These are phyloP conservation scores for Beauveria sp. DNA, from an alignment of 2,329 filamentous ascomycete genomes.

Conservation along the genomic window DNA sequence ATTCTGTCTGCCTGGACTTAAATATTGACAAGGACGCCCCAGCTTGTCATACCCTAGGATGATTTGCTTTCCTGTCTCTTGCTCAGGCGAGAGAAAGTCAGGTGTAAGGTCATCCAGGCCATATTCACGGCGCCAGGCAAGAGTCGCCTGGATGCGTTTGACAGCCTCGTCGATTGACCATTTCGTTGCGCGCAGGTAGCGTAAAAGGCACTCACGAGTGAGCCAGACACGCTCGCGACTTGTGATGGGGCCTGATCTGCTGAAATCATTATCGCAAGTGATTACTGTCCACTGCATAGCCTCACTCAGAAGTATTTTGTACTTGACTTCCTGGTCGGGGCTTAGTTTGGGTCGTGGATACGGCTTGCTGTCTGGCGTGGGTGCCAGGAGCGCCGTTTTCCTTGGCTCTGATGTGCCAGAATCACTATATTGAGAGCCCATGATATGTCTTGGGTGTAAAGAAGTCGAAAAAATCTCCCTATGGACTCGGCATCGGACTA, in stretches of 20 bases:
- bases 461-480: too few relatives aligned
- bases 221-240: constrained; percentile 84
- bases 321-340: constrained; percentile 73
- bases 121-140: constrained; percentile 88
- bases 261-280: constrained; percentile 46
- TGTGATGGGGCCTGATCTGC: constrained; percentile 55
- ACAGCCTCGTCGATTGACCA: constrained; percentile 72
- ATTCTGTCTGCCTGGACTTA: constrained; percentile 87
- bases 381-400: constrained; percentile 50
- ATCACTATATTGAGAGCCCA: neutral
- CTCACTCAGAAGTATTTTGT: constrained; percentile 64
- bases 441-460: neutral
- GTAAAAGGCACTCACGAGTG: constrained; percentile 82
- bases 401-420: constrained; percentile 17
- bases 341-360: constrained; percentile 54
- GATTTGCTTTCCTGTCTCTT: constrained; percentile 94
- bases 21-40: constrained; percentile 78
- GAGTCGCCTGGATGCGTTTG: constrained; percentile 70
- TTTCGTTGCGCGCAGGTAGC: constrained; percentile 89
- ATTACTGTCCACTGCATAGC: constrained; percentile 66
- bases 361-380: constrained; percentile 51
- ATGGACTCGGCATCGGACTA: too few relatives aligned
- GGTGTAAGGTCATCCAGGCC: constrained; percentile 70
- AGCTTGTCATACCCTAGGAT: constrained; percentile 81
- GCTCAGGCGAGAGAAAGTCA: constrained; percentile 87